A percentile compares a stretch with the other conserved stretches of the same genome.
Evolutionary conservation across 768 basidiomycete genomes (phyloP).

Genomic region (Mycena crocata): DNA sequence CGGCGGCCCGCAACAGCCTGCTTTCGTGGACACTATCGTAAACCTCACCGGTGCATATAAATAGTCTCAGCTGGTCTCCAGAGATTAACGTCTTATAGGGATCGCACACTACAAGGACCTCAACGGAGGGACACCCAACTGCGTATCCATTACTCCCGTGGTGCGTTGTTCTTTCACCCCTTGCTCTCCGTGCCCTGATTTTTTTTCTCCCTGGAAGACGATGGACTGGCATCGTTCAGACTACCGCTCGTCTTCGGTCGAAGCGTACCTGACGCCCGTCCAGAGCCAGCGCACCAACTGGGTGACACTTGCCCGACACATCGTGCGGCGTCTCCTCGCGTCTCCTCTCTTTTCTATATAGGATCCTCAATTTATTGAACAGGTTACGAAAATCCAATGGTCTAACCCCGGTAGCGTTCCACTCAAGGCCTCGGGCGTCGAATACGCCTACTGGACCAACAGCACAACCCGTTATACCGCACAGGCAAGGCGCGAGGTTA

Average conservation of each 20-base stretch:
- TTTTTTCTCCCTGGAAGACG: constrained; percentile 45
- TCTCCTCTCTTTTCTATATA: background rate
- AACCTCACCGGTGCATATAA: constrained; percentile 49
- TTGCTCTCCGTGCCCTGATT: background rate
- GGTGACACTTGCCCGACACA: constrained; percentile 58
- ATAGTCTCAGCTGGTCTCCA: no score
- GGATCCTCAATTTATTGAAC: background rate
- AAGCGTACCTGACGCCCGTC: constrained; percentile 67
- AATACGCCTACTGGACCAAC: constrained; percentile 55
- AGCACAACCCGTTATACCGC: constrained; percentile 53
- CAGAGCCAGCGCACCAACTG: constrained; percentile 59
- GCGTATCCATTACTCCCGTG: constrained; percentile 66
- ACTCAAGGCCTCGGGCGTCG: constrained; percentile 57
- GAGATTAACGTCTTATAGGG: constrained; percentile 24
- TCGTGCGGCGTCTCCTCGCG: no score
- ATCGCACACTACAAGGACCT: constrained; percentile 61
- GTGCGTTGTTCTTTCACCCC: constrained; percentile 41
- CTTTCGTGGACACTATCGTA: constrained; percentile 61
- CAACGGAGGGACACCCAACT: constrained; percentile 67
- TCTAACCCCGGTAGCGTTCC: constrained; percentile 46
- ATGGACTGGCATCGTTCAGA: constrained; percentile 63
- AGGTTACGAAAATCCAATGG: constrained; percentile 62
- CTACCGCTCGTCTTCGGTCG: constrained; percentile 65
- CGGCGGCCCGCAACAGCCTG: constrained; percentile 64
- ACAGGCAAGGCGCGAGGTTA: constrained; percentile 60